Evolutionary conservation across 805 yeast genomes (phyloP), one percentile per base, ranked within the genome.

Genomic region (Teunomyces cretensis): DNA sequence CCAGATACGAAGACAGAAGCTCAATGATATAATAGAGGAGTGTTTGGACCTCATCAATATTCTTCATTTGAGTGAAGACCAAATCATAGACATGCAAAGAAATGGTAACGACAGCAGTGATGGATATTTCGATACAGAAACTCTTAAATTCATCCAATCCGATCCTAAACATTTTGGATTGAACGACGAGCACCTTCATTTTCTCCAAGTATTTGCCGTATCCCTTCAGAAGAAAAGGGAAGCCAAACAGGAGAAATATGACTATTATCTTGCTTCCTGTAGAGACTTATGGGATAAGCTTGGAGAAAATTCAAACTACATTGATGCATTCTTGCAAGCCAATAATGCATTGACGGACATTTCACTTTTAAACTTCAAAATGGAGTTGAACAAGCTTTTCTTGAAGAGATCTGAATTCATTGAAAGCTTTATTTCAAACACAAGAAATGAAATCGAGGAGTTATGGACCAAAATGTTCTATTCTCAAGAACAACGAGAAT

Each of bases 381-480:
- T 52, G 22, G 90, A 89, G 53, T 59, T 84, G 42, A 70, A 71
- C 13, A 73, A 86, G 44, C 70, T 91, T 22, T 74, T 77, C 39
- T 64, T 70, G 22, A 79, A 81, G 62, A 81, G 92, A 53, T 76
- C 81, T 24, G 75, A 79, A 45, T 78, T 78, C 51, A 79, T 91
- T 15, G 83, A 86, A 42, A 79, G 79, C 15, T 83, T 91, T 48
- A 85, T 91, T 9, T 57, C 68, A 5, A 86, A 81, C 38, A 72
- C 86, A 2, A 74, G 92, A 60, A 55, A 57, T 2, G 79, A 79
- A 45, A 84, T 91, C 9, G 74, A 72, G 33, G 75, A 70, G 3
- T 65, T 79, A 9, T 90, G 96, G 91, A 68, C 74, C 30, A 62
- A 71, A 7, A 63, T 91, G 53, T 81, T 76, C 60, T 84, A 76